Evolutionary conservation across 1,284 basidiomycete genomes (phyloP).

Genomic region (Pseudozyma sp.): DNA sequence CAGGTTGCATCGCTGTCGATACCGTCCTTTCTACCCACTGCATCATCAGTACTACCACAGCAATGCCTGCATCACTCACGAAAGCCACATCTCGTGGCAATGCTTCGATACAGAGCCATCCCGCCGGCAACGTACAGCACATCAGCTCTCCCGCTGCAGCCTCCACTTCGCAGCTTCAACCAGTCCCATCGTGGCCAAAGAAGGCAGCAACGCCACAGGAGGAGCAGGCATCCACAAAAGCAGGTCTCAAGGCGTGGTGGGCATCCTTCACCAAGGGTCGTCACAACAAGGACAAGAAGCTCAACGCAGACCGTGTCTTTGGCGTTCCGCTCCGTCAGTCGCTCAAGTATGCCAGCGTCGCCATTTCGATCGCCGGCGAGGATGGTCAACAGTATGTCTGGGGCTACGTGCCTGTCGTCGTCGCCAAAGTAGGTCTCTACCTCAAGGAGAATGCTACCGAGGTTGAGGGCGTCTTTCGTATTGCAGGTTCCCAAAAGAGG

Average conservation of each 20-base stretch:
- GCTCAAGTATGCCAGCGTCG: conserved; percentile 86
- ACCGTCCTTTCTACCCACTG: background rate
- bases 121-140: conserved; percentile 21
- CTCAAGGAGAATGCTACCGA: conserved; percentile 76
- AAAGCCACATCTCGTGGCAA: conserved; percentile 40
- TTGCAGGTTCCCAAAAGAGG: conserved; percentile 79
- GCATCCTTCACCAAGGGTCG: conserved; percentile 58
- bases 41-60: background rate
- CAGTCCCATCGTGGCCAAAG: conserved; percentile 44
- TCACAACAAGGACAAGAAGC: conserved; percentile 47
- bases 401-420: conserved; percentile 92
- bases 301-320: conserved; percentile 73
- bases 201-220: conserved; percentile 34
- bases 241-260: conserved; percentile 58
- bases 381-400: conserved; percentile 68
- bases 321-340: conserved; percentile 85
- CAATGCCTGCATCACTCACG: conserved; percentile 42
- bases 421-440: conserved; percentile 87
- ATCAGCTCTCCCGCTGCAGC: conserved; percentile 21
- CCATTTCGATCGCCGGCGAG: conserved; percentile 87
- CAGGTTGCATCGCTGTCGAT: no score
- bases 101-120: conserved; percentile 44
- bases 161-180: conserved; percentile 45
- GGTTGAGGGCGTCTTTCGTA: conserved; percentile 93
- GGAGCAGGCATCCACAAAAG: conserved; percentile 57